Base-by-base conservation (phyloP, 208 protist genomes). In the Blastocrithidia nonstop region DNA sequence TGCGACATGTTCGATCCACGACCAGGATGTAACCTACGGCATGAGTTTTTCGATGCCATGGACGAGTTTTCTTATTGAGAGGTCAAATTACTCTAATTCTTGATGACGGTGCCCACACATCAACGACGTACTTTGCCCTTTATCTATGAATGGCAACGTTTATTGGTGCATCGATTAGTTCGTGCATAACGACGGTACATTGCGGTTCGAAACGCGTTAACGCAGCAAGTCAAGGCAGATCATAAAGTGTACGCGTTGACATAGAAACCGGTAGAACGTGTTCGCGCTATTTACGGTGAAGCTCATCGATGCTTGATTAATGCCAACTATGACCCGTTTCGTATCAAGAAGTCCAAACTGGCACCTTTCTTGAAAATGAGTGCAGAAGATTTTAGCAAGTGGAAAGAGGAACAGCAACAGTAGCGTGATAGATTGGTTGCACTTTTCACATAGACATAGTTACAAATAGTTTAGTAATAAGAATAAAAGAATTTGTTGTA, bases 31-130 rank as follows among this genome's bases (percentile, higher is more conserved):
- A 69, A 83, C 51, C 26, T 65, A 13, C 13, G 38, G 27, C 71
- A 69, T 7, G 81, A 90, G 54, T 80, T 90, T 29, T 26, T 66
- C 13, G 81, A 90, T 46, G 64, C 81, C 13, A 66, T 80, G 47
- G 81, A 90, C 19, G 81, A 90, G 55, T 48, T 90, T 16, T 69
- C 65, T 19, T 50, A 84, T 51, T 90, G 81, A 76, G 76, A 84
- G 50, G 52, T 41, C 38, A 36, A 56, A 22, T 59, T 87, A 47
- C 47, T 90, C 6, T 25, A 45, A 9, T 90, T 87, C 54, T 36
- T 90, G 22, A 66, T 75, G 2, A 61, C 39, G 13, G 70, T 59
- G 6, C 76, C 81, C 0, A 54, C 87, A 16, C 50, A 56, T 20
- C 72, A 81, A 59, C 75, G 81, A 24, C 71, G 81, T 17, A 80